Base-by-base conservation (phyloP, 2,329 filamentous ascomycete species). In the Fusarium devonianum region DNA sequence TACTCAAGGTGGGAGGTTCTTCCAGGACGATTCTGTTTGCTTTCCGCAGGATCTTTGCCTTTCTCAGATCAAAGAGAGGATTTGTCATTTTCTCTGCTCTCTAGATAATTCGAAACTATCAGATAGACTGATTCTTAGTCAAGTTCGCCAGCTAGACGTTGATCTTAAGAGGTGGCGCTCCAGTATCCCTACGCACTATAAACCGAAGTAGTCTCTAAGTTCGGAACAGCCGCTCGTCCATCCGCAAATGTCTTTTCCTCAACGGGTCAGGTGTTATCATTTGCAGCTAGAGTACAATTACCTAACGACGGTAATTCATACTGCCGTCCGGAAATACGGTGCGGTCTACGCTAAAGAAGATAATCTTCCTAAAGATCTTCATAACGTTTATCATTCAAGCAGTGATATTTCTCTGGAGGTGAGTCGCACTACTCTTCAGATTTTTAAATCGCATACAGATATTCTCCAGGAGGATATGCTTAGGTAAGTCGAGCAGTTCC, bases 201-300 rank as follows among this genome's bases (percentile, higher is more conserved):
- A 30, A 29, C 50, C 34, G 1, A 73, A 70, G 1, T 62, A 83
- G n/a, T 75, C 76, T 1, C 71, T 76, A 5, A 41, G 35, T 3
- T 29, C 47, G 4, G 56, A 53, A 10, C 41, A 51, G 16, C 33
- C 39, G 13, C 68, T 69, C 4, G 62, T 72, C 4, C 66, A 67
- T 11, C 21, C 33, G 53, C 41, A 63, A 12, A 46, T 61, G 3
- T 56, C 42, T 5, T 30, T 42, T 11, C 66, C 70, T 22, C 64
- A 71, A 17, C 72, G 68, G 41, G 78, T 81, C 69, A 70, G 76
- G 10, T 65, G 69, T 4, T 73, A 79, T n/a, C 70, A 80, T 44
- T 60, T 81, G 5, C 74, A 78, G 7, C 64, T 83, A 4, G 79
- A 82, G 40, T 84, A 84, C 53, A 76, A 82, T 53, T 73, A 81